These are phyloP conservation scores for Aureobasidium sp. DNA, from an alignment of 2,329 filamentous ascomycete genomes.

Conservation along the genomic window DNA sequence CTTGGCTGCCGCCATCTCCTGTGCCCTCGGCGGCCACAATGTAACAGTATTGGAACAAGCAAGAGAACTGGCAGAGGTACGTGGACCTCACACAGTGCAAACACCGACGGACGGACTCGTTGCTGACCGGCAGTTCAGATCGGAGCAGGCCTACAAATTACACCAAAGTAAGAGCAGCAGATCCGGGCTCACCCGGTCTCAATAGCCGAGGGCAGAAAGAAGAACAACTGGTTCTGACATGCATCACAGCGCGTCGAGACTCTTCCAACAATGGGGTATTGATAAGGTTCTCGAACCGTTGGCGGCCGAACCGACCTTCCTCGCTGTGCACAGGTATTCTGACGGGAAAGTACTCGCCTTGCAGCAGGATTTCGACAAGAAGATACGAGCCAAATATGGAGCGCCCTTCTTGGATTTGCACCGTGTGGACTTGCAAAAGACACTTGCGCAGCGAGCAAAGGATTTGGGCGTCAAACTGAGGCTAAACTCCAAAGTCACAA, in stretches of 20 bases:
- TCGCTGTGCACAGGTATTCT: constrained; percentile 47
- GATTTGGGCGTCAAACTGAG: constrained; percentile 45
- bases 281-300: constrained; percentile 32
- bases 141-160: constrained; percentile 47
- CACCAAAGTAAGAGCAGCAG: constrained; percentile 29
- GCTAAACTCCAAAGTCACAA: constrained; percentile 40
- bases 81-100: background rate
- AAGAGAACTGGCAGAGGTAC: constrained; percentile 18
- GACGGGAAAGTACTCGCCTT: constrained; percentile 40
- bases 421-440: constrained; percentile 51
- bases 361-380: constrained; percentile 44
- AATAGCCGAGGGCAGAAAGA: constrained; percentile 8
- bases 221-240: background rate
- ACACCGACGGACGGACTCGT: background rate
- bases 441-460: constrained; percentile 42
- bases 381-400: constrained; percentile 46
- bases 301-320: constrained; percentile 37
- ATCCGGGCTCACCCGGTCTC: constrained; percentile 12
- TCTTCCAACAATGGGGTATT: constrained; percentile 45
- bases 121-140: constrained; percentile 22
- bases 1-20: constrained; percentile 25
- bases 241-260: constrained; percentile 34
- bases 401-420: constrained; percentile 53
- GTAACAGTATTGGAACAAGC: constrained; percentile 25
- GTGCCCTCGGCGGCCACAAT: constrained; percentile 24